Base-by-base conservation (phyloP, 1,139 yeast genomes). In the Debaryomyces coudertii region DNA sequence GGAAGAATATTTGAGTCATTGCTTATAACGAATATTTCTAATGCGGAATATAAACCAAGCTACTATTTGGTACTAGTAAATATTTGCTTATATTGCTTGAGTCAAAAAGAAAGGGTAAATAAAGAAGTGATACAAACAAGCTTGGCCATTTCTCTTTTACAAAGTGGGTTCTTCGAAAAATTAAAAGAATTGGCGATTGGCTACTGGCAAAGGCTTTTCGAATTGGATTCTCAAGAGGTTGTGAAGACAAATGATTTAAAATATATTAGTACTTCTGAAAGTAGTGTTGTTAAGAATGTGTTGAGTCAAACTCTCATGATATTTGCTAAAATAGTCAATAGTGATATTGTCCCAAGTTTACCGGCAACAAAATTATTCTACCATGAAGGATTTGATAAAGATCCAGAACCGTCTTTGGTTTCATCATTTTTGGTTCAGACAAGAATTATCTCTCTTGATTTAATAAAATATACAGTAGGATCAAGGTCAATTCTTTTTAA, bases 131-230 rank as follows among this genome's bases (percentile, higher is more conserved):
- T 70, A 3, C 68, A 68, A 23, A 79, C 84, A 0, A 60, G 82
- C 0, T 73, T 80, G 31, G 74, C 75, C 0, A 66, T 79, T 22
- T 55, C 73, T 5, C 73, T 80, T 47, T 65, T 79, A 47, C 83
- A 80, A 52, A 54, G 62, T 22, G 79, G 75, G 2, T 82, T 81
- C 7, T 76, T 69, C 48, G 53, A 58, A 4, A 55, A 47, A 23
- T 57, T 69, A 34, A 58, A 54, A 40, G 57, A 55, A 5, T 49
- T 63, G 31, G 68, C 63, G 2, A 39, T 53, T 7, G 59, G 58
- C 5, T 46, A 59, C 14, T 63, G 69, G 69, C 36, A 51, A 9
- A 43, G 41, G 18, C 51, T 65, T 15, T 43, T 66, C 9, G 22
- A 34, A 4, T 46, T 60, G 48, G 60, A 59, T 38, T 55, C 61